A percentile compares a stretch with the other conserved stretches of the same genome.
These are phyloP conservation scores for Carpinus viminea DNA, from an alignment of 306 rosid genomes.

Conservation along the genomic window DNA sequence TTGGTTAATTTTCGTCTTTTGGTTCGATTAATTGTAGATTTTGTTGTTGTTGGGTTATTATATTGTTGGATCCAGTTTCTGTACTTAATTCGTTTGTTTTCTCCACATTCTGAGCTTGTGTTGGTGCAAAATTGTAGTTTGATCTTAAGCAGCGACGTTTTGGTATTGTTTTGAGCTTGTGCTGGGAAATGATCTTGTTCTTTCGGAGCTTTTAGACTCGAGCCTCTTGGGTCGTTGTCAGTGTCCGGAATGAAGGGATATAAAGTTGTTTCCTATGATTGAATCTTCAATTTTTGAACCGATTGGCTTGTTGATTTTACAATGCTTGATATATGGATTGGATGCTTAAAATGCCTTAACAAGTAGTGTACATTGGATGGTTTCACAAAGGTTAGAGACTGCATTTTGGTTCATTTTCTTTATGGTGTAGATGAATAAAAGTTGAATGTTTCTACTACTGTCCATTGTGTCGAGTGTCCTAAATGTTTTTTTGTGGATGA, in stretches of 20 bases:
- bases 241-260: not conserved
- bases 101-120: not conserved
- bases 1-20: not conserved
- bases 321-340: not conserved
- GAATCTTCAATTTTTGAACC: not conserved
- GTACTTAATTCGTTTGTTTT: not conserved
- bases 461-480: not conserved
- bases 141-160: not conserved
- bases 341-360: not conserved
- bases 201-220: not conserved
- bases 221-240: not conserved
- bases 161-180: not conserved
- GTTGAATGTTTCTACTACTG: not conserved
- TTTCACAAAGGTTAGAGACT: not conserved
- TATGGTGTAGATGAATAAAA: not conserved
- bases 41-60: not conserved
- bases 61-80: conserved; percentile 2
- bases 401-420: not conserved
- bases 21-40: not conserved
- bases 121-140: not conserved
- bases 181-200: not conserved
- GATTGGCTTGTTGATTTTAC: not conserved
- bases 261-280: not conserved
- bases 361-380: not conserved
- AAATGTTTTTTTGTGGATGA: not conserved